Conservation (phyloP, 495 filamentous ascomycete genomes). For the Tuber umbilicatum region DNA sequence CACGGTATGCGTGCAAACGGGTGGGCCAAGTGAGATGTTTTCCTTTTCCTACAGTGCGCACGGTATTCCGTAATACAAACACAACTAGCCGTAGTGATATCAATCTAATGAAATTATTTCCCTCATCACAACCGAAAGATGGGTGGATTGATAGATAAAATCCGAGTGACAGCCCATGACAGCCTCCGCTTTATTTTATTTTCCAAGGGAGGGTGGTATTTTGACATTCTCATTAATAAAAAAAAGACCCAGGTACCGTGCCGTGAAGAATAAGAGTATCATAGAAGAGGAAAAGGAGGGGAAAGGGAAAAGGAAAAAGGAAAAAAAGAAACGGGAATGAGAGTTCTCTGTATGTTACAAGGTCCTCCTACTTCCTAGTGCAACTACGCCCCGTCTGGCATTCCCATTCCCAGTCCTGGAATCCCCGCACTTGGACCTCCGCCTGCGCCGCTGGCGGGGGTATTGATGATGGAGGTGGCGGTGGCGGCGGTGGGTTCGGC, state of each 20-base stretch:
- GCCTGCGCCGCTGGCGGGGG: not conserved
- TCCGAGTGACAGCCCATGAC: not conserved
- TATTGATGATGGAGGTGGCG: too few species aligned
- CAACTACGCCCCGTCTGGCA: not conserved
- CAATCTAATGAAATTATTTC: not conserved
- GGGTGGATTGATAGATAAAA: not conserved
- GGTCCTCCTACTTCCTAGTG: not conserved
- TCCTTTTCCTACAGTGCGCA: too few species aligned
- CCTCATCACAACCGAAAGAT: not conserved
- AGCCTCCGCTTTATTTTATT: not conserved
- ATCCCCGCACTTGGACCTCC: not conserved
- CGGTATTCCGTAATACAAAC: not conserved
- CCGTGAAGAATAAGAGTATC: not conserved
- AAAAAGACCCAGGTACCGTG: not conserved
- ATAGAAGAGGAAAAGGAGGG: too few species aligned
- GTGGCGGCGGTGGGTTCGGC: not conserved
- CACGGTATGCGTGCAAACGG: not conserved
- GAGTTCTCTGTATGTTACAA: not conserved
- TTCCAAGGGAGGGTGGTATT: not conserved
- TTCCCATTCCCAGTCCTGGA: not conserved
- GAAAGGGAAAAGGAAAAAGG: not conserved
- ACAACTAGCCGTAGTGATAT: not conserved
- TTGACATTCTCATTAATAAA: slow-evolving; percentile 1
- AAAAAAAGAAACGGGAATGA: not conserved
- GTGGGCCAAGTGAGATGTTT: not conserved